Percentiles rank a stretch among this genome's conserved stretches.
Evolutionary conservation across 225 moss, liverwort and hornwort species (phyloP).

Genomic region (Straminergon stramineum): DNA sequence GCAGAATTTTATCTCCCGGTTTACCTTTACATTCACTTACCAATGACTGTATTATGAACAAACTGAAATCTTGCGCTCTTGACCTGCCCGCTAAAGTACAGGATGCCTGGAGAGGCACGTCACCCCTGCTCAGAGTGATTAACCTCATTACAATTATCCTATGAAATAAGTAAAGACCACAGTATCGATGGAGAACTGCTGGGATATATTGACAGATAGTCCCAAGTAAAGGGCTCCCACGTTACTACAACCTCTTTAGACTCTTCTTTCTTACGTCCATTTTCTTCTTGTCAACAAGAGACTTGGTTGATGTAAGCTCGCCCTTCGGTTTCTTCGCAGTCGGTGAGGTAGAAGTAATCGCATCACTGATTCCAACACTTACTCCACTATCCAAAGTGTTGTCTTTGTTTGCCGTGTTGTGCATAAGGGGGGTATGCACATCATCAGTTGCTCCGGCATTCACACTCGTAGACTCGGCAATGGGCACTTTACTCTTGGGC

Average conservation of each 20-base stretch:
- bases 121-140: conserved; percentile 7
- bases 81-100: conserved; percentile 17
- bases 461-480: conserved; percentile 92
- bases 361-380: conserved; percentile 56
- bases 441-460: conserved; percentile 63
- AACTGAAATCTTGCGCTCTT: conserved; percentile 4
- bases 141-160: conserved; percentile 17
- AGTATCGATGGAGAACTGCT: neutral
- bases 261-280: conserved; percentile 99
- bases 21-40: conserved; percentile 20
- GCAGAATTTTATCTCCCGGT: conserved; percentile 8
- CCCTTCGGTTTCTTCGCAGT: conserved; percentile 92
- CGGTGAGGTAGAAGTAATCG: conserved; percentile 63
- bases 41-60: conserved; percentile 26
- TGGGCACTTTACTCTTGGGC: conserved; percentile 86
- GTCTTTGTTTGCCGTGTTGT: conserved; percentile 86
- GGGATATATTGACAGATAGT: conserved; percentile 24
- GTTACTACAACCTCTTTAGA: conserved; percentile 93
- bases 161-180: conserved; percentile 2
- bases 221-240: neutral
- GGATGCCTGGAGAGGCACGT: conserved; percentile 6
- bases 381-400: conserved; percentile 57
- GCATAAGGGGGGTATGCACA: conserved; percentile 72
- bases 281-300: conserved; percentile 88
- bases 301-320: conserved; percentile 70